Evolutionary conservation across 208 protist genomes (phyloP).

Genomic region (Phytomonas francai): DNA sequence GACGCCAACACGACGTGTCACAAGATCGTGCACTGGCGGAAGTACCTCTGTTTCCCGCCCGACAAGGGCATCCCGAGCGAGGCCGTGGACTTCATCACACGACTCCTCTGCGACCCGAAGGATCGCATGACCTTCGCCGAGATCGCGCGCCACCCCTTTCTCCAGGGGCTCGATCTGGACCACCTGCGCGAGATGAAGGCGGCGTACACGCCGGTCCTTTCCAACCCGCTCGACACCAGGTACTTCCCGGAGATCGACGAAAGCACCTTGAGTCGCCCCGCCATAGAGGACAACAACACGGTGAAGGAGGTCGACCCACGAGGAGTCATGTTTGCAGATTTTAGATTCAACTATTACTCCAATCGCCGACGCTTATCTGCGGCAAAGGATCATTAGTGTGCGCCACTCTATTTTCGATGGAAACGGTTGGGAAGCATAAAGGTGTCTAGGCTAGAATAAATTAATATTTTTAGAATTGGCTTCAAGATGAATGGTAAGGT

Average conservation of each 20-base stretch:
- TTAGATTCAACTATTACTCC: constrained; percentile 54
- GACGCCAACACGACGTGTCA: constrained; percentile 87
- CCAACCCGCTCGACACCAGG: constrained; percentile 69
- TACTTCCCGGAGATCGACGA: constrained; percentile 87
- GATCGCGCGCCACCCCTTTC: constrained; percentile 81
- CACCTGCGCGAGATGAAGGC: constrained; percentile 48
- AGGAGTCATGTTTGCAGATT: constrained; percentile 85
- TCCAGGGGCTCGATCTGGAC: constrained; percentile 58
- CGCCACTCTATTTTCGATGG: not conserved
- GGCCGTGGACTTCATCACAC: constrained; percentile 89
- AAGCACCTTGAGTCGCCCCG: constrained; percentile 19
- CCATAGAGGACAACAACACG: constrained; percentile 25
- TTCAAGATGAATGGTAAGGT: not conserved
- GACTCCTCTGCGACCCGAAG: constrained; percentile 80
- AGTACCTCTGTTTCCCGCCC: constrained; percentile 85
- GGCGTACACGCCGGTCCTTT: constrained; percentile 61
- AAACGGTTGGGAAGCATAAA: not conserved
- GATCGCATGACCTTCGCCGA: constrained; percentile 71
- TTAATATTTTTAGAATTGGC: not conserved
- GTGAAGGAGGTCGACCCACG: constrained; percentile 75
- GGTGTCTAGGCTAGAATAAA: not conserved
- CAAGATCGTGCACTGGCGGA: constrained; percentile 92
- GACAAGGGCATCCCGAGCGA: constrained; percentile 74
- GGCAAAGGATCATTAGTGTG: not conserved
- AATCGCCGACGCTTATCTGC: not conserved